Evolutionary conservation across 2,329 filamentous ascomycete genomes (phyloP).

Genomic region (Sporothrix brunneoviolacea): DNA sequence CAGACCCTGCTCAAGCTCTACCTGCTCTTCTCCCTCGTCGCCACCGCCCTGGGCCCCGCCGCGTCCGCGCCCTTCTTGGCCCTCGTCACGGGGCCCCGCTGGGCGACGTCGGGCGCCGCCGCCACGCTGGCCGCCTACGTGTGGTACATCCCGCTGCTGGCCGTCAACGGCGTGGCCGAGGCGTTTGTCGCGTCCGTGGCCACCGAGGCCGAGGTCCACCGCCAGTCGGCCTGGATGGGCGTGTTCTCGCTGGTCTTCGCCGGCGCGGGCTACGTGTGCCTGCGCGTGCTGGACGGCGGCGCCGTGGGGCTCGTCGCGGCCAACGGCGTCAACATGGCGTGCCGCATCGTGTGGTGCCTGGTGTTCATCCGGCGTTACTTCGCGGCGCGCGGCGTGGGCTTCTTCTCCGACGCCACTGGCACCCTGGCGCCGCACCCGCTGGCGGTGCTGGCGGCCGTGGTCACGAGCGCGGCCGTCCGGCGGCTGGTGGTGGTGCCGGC

Average conservation of each 20-base stretch:
- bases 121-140: constrained; percentile 71
- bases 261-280: constrained; percentile 64
- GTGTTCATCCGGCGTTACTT: constrained; percentile 66
- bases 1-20: constrained; percentile 65
- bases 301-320: constrained; percentile 77
- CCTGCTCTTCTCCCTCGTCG: constrained; percentile 61
- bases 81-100: constrained; percentile 69
- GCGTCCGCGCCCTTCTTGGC: constrained; percentile 67
- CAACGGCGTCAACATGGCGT: constrained; percentile 83
- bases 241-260: constrained; percentile 73
- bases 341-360: constrained; percentile 75
- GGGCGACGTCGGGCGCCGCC: constrained; percentile 57
- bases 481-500: constrained; percentile 23
- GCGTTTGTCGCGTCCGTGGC: constrained; percentile 89
- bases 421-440: constrained; percentile 38
- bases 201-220: constrained; percentile 63
- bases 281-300: constrained; percentile 63
- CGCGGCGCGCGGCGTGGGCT: constrained; percentile 27
- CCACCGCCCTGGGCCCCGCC: constrained; percentile 65
- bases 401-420: constrained; percentile 31
- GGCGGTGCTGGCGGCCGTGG: constrained; percentile 37
- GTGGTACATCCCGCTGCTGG: constrained; percentile 88
- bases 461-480: constrained; percentile 36
- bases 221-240: constrained; percentile 78
- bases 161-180: constrained; percentile 85